Evolutionary conservation across 805 yeast species (phyloP).

Genomic region (Zygosaccharomyces lentus): DNA sequence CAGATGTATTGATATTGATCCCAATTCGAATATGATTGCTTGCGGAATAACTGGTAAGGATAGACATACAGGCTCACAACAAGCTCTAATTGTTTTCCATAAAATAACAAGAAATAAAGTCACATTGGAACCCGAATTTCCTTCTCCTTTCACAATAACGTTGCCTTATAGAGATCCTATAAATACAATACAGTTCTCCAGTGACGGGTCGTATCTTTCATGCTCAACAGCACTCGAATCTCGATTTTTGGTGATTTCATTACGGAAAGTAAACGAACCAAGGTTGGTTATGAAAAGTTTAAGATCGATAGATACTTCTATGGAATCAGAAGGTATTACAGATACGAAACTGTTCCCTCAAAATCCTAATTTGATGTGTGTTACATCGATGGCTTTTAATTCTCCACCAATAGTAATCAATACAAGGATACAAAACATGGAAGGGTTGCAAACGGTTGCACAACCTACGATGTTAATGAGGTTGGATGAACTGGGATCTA

Average conservation of each 20-base stretch:
- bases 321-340: conserved; percentile 88
- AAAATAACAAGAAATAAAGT: conserved; percentile 28
- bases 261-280: conserved; percentile 60
- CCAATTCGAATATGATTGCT: conserved; percentile 60
- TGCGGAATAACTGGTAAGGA: conserved; percentile 82
- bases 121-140: conserved; percentile 27
- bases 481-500: conserved; percentile 75
- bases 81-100: conserved; percentile 68
- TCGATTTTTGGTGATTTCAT: conserved; percentile 68
- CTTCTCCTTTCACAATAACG: conserved; percentile 65
- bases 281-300: conserved; percentile 64
- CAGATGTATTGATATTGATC: conserved; percentile 69
- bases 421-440: conserved; percentile 48
- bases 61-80: conserved; percentile 61
- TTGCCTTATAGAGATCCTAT: conserved; percentile 86
- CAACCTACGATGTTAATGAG: conserved; percentile 59
- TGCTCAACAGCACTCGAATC: conserved; percentile 70
- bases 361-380: conserved; percentile 49
- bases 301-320: conserved; percentile 55
- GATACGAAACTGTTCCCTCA: conserved; percentile 70
- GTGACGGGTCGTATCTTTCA: conserved; percentile 62
- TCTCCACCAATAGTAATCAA: conserved; percentile 67
- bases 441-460: conserved; percentile 42
- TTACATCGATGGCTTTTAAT: conserved; percentile 57
- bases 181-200: conserved; percentile 66